A percentile compares a stretch with the other conserved stretches of the same genome.
Evolutionary conservation across 2,329 filamentous ascomycete genomes (phyloP).

Genomic region (Pseudogymnoascus sp.): DNA sequence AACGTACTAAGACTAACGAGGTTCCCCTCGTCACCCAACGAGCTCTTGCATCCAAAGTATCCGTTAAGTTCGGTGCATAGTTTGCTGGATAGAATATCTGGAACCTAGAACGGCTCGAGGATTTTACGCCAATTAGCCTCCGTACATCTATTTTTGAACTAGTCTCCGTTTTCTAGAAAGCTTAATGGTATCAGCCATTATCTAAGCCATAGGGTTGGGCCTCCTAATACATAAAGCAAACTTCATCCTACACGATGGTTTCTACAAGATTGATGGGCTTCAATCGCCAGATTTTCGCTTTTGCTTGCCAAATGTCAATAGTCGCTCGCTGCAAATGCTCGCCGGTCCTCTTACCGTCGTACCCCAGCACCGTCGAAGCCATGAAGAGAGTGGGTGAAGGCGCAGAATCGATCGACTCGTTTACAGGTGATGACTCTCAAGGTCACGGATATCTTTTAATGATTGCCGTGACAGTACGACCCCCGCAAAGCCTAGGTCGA

Average conservation of each 20-base stretch:
- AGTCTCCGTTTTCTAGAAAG: background rate
- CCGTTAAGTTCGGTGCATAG: background rate
- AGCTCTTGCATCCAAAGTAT: background rate
- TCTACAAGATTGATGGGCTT: background rate
- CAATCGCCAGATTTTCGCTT: background rate
- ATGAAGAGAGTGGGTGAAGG: background rate
- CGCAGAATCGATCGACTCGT: background rate
- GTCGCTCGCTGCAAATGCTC: background rate
- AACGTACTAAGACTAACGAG: background rate
- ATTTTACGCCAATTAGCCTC: background rate
- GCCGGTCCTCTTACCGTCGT: background rate
- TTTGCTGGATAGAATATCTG: background rate
- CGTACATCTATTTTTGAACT: background rate
- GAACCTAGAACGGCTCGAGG: background rate
- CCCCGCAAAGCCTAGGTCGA: background rate
- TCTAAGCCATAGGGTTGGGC: background rate
- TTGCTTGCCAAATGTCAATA: background rate
- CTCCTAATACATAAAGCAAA: background rate
- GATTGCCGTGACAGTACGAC: constrained; percentile 39
- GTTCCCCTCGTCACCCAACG: background rate
- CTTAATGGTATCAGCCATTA: background rate
- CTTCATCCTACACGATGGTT: background rate
- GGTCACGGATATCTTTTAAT: constrained; percentile 68
- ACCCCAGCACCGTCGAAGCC: background rate
- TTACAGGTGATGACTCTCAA: constrained; percentile 32